These are phyloP conservation scores for Pythium phragmiticola DNA, from an alignment of 352 stramenopile genomes.

Conservation along the genomic window DNA sequence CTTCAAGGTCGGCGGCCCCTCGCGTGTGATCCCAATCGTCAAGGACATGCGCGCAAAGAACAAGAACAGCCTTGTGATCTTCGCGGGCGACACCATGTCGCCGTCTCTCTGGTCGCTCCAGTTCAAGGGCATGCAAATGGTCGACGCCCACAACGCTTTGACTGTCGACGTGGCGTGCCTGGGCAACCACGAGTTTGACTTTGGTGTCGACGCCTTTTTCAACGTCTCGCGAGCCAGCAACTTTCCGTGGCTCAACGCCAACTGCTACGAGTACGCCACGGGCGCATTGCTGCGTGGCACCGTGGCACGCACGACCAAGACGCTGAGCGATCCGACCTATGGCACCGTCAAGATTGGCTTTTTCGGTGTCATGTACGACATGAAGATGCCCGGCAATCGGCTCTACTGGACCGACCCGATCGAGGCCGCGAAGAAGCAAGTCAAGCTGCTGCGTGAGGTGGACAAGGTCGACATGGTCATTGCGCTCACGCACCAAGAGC, in stretches of 20 bases:
- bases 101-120: constrained; percentile 79
- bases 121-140: constrained; percentile 81
- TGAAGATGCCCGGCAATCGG: constrained; percentile 60
- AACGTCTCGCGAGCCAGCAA: constrained; percentile 58
- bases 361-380: constrained; percentile 82
- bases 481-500: constrained; percentile 66
- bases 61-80: constrained; percentile 75
- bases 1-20: constrained; percentile 68
- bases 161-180: constrained; percentile 68
- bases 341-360: constrained; percentile 59
- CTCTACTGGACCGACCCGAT: constrained; percentile 74
- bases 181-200: constrained; percentile 84
- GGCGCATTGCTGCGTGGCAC: constrained; percentile 52
- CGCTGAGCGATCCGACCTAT: constrained; percentile 35
- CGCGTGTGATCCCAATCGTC: constrained; percentile 62
- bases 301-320: constrained; percentile 45
- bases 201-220: constrained; percentile 69
- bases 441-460: constrained; percentile 33
- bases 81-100: constrained; percentile 77
- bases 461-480: constrained; percentile 73
- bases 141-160: constrained; percentile 71
- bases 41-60: constrained; percentile 54
- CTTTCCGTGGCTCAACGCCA: constrained; percentile 77
- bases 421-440: constrained; percentile 47
- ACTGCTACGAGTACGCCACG: constrained; percentile 58